Percentiles rank a stretch among this genome's conserved stretches.
phyloP scores from a whole-genome alignment of 2,329 filamentous ascomycete species.

The Paracoccidioides lutzii region DNA sequence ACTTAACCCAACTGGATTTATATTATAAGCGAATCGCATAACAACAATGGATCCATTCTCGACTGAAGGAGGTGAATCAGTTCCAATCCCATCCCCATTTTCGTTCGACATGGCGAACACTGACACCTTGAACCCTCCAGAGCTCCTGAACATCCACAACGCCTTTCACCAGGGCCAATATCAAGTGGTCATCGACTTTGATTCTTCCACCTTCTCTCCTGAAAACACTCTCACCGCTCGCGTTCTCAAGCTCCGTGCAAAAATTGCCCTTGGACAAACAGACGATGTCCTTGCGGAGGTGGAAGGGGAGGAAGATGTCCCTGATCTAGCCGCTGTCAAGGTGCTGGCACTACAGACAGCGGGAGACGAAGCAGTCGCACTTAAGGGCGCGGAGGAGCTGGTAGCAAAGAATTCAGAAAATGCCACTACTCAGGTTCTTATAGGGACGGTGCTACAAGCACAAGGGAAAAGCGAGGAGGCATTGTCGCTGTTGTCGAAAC shows the following conservation, averaged over 20 bases:
- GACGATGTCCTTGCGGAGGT: conserved; percentile 57
- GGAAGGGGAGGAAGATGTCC: conserved; percentile 50
- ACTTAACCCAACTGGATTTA: background rate
- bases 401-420: conserved; percentile 58
- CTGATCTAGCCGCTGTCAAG: conserved; percentile 63
- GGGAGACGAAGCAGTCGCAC: conserved; percentile 50
- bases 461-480: conserved; percentile 78
- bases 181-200: conserved; percentile 72
- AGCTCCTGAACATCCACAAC: conserved; percentile 55
- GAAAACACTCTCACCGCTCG: conserved; percentile 66
- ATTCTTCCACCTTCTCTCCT: conserved; percentile 62
- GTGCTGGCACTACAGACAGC: conserved; percentile 57
- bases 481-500: conserved; percentile 61
- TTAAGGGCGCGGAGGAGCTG: conserved; percentile 53
- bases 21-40: background rate
- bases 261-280: conserved; percentile 68
- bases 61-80: conserved; percentile 44
- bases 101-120: conserved; percentile 5
- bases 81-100: background rate
- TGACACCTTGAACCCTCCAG: conserved; percentile 26
- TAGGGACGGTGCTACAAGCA: conserved; percentile 68
- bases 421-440: conserved; percentile 64
- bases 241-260: conserved; percentile 67
- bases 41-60: conserved; percentile 50
- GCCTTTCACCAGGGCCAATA: conserved; percentile 69